Percentiles rank a stretch among this genome's conserved stretches.
Evolutionary conservation across 2,329 filamentous ascomycete genomes (phyloP).

Genomic region (Fusarium goolgardi): DNA sequence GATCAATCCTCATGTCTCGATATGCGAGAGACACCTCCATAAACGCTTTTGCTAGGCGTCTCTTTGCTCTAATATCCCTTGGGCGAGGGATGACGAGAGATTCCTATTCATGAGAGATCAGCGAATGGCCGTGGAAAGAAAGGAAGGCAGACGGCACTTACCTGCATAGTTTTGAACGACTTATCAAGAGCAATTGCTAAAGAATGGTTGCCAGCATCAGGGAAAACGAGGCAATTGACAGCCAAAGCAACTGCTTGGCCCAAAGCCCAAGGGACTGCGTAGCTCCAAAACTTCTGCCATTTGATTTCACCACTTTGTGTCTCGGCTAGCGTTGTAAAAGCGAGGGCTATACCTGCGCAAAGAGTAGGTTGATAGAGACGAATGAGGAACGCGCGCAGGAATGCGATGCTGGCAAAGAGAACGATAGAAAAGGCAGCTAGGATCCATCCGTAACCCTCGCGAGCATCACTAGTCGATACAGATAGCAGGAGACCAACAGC

Average conservation of each 20-base stretch:
- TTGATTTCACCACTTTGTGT: conserved; percentile 56
- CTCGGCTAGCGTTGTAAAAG: conserved; percentile 65
- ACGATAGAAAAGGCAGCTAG: conserved; percentile 66
- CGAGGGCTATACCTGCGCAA: conserved; percentile 66
- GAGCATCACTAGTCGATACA: conserved; percentile 59
- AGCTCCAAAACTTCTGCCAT: conserved; percentile 64
- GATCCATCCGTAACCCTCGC: conserved; percentile 64
- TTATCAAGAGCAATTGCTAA: conserved; percentile 61
- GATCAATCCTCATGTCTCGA: conserved; percentile 66
- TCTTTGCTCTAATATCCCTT: conserved; percentile 51
- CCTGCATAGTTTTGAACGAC: conserved; percentile 61
- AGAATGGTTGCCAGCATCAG: conserved; percentile 66
- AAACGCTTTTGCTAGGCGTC: conserved; percentile 62
- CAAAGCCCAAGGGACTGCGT: conserved; percentile 66
- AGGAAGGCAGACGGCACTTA: conserved; percentile 37
- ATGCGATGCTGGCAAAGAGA: conserved; percentile 64
- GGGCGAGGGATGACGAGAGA: conserved; percentile 50
- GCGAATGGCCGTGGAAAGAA: neutral
- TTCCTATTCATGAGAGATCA: conserved; percentile 42
- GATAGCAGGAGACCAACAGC: conserved; percentile 65
- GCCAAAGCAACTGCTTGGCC: conserved; percentile 65
- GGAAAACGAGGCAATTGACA: conserved; percentile 61
- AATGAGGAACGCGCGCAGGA: conserved; percentile 66
- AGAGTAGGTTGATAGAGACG: conserved; percentile 67
- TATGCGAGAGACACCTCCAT: conserved; percentile 67